A percentile compares a stretch with the other conserved stretches of the same genome.
phyloP scores from a whole-genome alignment of 1,284 basidiomycete genomes.

The Trichosporon faecale region DNA sequence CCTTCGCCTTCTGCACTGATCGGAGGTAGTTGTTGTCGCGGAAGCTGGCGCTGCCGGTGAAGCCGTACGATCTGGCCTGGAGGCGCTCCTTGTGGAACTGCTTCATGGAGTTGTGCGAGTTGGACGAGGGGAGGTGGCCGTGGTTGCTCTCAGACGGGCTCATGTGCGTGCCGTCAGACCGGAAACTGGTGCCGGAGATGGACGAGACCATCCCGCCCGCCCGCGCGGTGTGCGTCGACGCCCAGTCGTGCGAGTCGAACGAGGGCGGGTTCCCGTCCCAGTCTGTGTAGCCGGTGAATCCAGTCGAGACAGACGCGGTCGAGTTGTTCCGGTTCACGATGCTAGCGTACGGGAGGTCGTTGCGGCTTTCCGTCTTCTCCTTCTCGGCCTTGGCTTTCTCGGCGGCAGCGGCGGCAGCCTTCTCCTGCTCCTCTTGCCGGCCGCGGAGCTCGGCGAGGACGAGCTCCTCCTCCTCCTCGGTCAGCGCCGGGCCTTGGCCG shows the following conservation, averaged over 20 bases:
- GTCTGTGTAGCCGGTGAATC: constrained; percentile 15
- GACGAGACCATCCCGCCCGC: constrained; percentile 1
- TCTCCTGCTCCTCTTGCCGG: constrained; percentile 8
- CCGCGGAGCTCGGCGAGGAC: constrained; percentile 41
- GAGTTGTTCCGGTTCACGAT: constrained; percentile 10
- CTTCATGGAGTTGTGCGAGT: constrained; percentile 8
- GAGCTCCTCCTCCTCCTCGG: constrained; percentile 47
- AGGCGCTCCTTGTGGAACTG: constrained; percentile 13
- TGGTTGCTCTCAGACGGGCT: constrained; percentile 6
- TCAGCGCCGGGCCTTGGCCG: constrained; percentile 38
- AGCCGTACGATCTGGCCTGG: constrained; percentile 40
- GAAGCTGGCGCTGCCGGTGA: constrained; percentile 37
- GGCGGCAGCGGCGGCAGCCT: neutral
- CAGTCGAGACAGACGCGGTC: constrained; percentile 12
- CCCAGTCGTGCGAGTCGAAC: constrained; percentile 19
- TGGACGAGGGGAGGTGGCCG: constrained; percentile 8
- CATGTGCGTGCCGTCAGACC: constrained; percentile 16
- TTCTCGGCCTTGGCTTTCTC: neutral
- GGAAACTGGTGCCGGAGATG: neutral
- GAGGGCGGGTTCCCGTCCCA: constrained; percentile 41
- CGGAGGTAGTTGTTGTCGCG: constrained; percentile 43
- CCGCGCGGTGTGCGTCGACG: neutral
- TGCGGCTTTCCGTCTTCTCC: constrained; percentile 5
- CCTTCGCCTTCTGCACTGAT: constrained; percentile 31
- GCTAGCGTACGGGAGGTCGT: constrained; percentile 8